A percentile compares a stretch with the other conserved stretches of the same genome.
Conservation (phyloP, 2,329 filamentous ascomycete species). For the Arthrinium phaeospermum region DNA sequence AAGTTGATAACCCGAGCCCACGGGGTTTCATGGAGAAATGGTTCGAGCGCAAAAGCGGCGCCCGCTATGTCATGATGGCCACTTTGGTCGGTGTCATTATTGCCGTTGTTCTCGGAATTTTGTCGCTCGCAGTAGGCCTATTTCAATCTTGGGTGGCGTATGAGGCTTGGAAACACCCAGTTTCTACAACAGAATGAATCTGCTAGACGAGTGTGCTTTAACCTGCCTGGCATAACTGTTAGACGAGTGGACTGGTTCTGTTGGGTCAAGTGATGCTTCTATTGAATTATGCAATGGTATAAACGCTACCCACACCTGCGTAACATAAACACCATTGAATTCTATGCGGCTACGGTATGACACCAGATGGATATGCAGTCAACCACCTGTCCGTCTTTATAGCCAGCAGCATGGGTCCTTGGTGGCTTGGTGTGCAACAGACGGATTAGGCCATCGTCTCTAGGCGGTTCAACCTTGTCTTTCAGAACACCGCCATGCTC, state of each 20-base stretch:
- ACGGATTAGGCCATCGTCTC: constrained; percentile 46
- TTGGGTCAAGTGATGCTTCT: neutral
- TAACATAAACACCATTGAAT: neutral
- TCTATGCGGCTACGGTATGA: constrained; percentile 27
- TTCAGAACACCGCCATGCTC: constrained; percentile 45
- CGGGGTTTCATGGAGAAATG: constrained; percentile 20
- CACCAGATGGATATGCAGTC: constrained; percentile 64
- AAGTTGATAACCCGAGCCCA: constrained; percentile 23
- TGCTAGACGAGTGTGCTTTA: neutral
- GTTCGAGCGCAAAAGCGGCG: constrained; percentile 18
- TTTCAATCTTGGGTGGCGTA: constrained; percentile 21
- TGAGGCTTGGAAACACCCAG: constrained; percentile 17
- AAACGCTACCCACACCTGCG: neutral
- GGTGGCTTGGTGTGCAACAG: constrained; percentile 56
- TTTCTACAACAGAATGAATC: neutral
- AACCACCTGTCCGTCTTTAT: constrained; percentile 30
- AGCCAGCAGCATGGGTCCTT: constrained; percentile 54
- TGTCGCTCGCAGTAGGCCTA: constrained; percentile 12
- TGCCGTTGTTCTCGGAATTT: neutral
- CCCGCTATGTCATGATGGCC: constrained; percentile 20
- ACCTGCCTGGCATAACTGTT: neutral
- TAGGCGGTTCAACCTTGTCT: constrained; percentile 43
- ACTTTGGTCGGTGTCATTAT: constrained; percentile 20
- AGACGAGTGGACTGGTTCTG: neutral
- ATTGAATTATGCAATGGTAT: neutral